phyloP scores from a whole-genome alignment of 495 filamentous ascomycete genomes.

The Rhypophila decipiens region DNA sequence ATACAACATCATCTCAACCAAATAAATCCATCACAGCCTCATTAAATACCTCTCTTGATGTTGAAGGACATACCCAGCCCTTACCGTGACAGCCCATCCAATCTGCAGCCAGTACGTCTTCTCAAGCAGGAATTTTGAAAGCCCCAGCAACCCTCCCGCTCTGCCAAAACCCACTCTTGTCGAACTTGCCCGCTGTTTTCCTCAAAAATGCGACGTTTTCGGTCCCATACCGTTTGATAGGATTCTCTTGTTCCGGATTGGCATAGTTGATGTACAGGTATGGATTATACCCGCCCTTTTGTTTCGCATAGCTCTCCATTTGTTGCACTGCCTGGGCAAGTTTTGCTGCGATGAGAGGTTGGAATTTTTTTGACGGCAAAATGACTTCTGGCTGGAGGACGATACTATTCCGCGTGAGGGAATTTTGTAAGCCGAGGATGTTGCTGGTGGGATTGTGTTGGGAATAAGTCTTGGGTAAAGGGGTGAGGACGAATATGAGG shows the following conservation, averaged over 20 bases:
- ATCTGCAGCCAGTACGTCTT: too few relatives aligned
- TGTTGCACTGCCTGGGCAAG: conserved; percentile 2
- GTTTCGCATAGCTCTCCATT: conserved; percentile 12
- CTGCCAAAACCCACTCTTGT: conserved; percentile 13
- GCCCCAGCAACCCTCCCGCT: conserved; percentile 5
- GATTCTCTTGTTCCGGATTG: conserved; percentile 19
- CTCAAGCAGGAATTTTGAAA: too few relatives aligned
- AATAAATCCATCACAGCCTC: too few relatives aligned
- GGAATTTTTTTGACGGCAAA: not conserved
- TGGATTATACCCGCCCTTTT: conserved; percentile 16
- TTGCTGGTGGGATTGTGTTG: not conserved
- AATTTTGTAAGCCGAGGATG: conserved; percentile 2
- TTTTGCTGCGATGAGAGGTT: conserved; percentile 1
- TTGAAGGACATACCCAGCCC: too few relatives aligned
- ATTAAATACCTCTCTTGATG: too few relatives aligned
- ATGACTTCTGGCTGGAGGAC: conserved; percentile 4
- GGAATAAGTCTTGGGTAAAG: conserved; percentile 1
- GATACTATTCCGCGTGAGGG: not conserved
- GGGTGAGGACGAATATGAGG: conserved; percentile 5
- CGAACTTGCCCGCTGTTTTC: conserved; percentile 10
- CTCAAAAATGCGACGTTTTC: conserved; percentile 12
- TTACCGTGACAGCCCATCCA: too few relatives aligned
- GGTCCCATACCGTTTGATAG: conserved; percentile 13
- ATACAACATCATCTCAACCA: too few relatives aligned
- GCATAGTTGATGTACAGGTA: conserved; percentile 42